Evolutionary conservation across 495 filamentous ascomycete genomes (phyloP), one percentile per base, ranked within the genome.

Genomic region (Penicillium pulvis): DNA sequence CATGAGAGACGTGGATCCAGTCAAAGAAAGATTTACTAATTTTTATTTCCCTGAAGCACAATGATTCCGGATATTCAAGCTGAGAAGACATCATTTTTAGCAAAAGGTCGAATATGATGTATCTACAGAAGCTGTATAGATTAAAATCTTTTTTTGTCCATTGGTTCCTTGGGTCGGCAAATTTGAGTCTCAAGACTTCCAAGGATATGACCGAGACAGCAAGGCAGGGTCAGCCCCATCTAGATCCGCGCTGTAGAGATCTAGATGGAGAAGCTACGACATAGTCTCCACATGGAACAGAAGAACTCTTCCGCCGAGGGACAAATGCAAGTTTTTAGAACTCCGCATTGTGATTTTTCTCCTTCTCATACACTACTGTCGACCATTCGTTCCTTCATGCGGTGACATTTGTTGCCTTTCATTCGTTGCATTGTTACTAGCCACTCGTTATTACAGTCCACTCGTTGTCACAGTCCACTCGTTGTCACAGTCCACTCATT

Each of bases 231-330:
- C 35, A 49, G 46, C 52, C 46, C 45, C 31, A 50, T 60, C 57
- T 6, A 50, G 51, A 46, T 60, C 52, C n/a, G 51, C 4, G 4
- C 26, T 2, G 24, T 2, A 30, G 10, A n/a, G 43, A 31, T 47
- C 53, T 46, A 49, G 41, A 56, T 60, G 39, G 45, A 48, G 46
- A 36, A 51, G 19, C 56, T 41, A 41, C 50, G 42, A 41, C 12
- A 23, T 49, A 17, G 26, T 24, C 10, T 17, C 26, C 46, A 49
- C 46, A 28, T 17, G 1, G 20, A 16, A 31, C 20, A 47, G 20
- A 9, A 47, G 20, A 47, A 26, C 10, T 47, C 44, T 47, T 47
- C n/a, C 23, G 17, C 12, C 14, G 31, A 49, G n/a, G 46, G 33
- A 6, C 19, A 47, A 47, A 24, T 26, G 11, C 20, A 24, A 26